Conservation (phyloP, 1,284 basidiomycete genomes). For the Pseudozyma sp. region DNA sequence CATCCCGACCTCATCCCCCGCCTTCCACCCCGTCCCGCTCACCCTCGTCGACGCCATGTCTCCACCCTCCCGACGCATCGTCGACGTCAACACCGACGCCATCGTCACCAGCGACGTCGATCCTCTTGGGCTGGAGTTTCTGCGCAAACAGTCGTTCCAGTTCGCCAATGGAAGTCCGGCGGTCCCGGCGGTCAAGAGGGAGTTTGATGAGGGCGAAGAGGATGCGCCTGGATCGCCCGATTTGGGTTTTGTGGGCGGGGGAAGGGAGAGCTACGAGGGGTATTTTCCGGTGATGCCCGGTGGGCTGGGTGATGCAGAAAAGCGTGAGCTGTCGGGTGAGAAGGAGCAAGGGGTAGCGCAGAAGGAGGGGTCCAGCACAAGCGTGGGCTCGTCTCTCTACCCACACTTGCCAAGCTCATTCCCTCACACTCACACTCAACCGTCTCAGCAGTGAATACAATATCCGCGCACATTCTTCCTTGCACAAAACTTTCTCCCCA, state of each 20-base stretch:
- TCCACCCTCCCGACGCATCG: constrained; percentile 2
- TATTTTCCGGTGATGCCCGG: constrained; percentile 10
- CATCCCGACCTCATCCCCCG: constrained; percentile 5
- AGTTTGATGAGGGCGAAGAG: constrained; percentile 10
- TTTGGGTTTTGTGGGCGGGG: neutral
- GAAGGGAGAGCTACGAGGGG: neutral
- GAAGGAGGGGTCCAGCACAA: no score
- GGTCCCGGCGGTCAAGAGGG: no score
- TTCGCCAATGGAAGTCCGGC: constrained; percentile 4
- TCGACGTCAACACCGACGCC: constrained; percentile 14
- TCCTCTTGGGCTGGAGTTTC: constrained; percentile 3
- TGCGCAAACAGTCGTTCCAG: neutral
- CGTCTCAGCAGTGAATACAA: neutral
- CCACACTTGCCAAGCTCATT: neutral
- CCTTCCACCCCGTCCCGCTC: constrained; percentile 4
- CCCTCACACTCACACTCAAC: neutral
- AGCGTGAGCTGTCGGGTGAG: no score
- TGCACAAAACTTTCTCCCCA: neutral
- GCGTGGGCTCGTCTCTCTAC: neutral
- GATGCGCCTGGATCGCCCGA: constrained; percentile 33
- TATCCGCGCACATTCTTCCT: no score
- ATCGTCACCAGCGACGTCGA: neutral
- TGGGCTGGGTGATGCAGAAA: constrained; percentile 3
- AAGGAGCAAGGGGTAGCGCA: no score
- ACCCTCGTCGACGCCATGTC: constrained; percentile 37